These are phyloP conservation scores for Irpex lacteus DNA, from an alignment of 1,284 basidiomycete species.

Conservation along the genomic window DNA sequence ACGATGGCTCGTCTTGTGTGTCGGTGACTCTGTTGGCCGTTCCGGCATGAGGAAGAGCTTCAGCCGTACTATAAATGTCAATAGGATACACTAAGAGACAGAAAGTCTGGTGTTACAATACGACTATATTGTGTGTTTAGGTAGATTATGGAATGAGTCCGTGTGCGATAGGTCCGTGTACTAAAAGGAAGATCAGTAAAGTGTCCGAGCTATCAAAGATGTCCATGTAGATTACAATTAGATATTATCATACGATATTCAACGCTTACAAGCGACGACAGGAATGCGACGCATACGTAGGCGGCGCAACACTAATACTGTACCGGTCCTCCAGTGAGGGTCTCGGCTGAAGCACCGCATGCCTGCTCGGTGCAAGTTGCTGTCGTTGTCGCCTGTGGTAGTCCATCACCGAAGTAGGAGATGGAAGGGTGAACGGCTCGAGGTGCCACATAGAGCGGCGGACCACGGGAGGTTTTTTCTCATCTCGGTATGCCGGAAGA, in stretches of 20 bases:
- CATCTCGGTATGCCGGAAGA: not conserved
- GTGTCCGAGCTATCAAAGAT: no score
- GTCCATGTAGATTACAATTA: no score
- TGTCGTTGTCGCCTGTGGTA: not conserved
- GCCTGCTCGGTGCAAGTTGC: not conserved
- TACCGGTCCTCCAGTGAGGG: not conserved
- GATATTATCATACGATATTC: no score
- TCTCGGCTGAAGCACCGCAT: not conserved
- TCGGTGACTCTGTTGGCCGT: constrained; percentile 3
- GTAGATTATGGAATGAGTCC: no score
- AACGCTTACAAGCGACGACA: not conserved
- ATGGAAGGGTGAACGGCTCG: not conserved
- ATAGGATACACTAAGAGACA: not conserved
- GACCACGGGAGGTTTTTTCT: not conserved
- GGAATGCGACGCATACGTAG: not conserved
- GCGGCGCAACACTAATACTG: not conserved
- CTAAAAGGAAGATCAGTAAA: no score
- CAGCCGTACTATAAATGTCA: not conserved
- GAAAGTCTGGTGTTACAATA: not conserved
- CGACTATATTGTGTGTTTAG: no score
- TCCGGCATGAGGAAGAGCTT: not conserved
- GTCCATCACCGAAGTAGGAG: not conserved
- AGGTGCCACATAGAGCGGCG: not conserved
- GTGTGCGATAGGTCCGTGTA: no score
- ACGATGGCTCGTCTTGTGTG: constrained; percentile 7